Evolutionary conservation across 805 yeast genomes (phyloP).

Genomic region (Suhomyces prunicola): DNA sequence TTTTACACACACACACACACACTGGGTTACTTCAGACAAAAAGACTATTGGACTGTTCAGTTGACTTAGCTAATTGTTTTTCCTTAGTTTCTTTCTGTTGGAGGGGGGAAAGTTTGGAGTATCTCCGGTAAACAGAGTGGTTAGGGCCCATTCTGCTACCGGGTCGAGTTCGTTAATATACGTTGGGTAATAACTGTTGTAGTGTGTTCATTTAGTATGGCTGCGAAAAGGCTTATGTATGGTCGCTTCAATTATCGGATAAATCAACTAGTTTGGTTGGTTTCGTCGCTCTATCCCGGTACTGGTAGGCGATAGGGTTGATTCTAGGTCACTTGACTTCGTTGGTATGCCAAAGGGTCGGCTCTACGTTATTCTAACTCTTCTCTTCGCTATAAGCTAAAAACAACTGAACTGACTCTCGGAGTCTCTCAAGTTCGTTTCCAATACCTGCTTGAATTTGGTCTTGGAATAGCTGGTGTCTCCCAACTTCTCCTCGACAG

Average conservation of each 20-base stretch:
- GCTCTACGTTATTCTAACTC: too few species aligned
- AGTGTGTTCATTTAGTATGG: background rate
- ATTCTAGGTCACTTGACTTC: too few species aligned
- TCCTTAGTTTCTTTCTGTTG: background rate
- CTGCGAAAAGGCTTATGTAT: background rate
- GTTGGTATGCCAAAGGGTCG: too few species aligned
- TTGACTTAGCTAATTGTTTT: background rate
- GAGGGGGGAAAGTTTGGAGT: constrained; percentile 8
- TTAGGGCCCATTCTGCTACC: constrained; percentile 1
- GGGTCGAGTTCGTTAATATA: background rate
- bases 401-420: constrained; percentile 35
- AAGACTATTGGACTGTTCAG: background rate
- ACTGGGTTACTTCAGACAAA: background rate
- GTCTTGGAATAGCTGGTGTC: constrained; percentile 21
- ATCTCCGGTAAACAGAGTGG: background rate
- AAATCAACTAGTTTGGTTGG: too few species aligned
- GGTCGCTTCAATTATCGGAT: too few species aligned
- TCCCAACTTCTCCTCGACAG: constrained; percentile 11
- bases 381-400: constrained; percentile 3
- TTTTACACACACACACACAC: constrained; percentile 4
- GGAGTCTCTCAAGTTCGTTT: constrained; percentile 24
- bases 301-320: too few species aligned
- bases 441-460: constrained; percentile 29
- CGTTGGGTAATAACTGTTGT: background rate
- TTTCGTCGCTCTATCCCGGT: too few species aligned